Evolutionary conservation across 768 basidiomycete species (phyloP).

Genomic region (Panellus pusillus): DNA sequence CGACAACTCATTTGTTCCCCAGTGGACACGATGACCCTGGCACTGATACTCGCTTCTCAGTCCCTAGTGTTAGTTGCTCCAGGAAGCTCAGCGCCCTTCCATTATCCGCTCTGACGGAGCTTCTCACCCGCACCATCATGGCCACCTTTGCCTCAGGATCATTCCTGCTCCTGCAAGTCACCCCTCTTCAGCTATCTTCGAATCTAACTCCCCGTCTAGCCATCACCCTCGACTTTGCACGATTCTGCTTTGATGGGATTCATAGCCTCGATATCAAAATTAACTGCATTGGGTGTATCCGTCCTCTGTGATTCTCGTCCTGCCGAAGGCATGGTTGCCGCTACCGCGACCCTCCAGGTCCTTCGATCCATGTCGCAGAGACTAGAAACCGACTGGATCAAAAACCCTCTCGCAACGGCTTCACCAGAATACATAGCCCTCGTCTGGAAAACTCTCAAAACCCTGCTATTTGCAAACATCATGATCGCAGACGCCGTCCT

Average conservation of each 20-base stretch:
- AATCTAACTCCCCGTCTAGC: not conserved
- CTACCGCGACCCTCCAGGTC: conserved; percentile 31
- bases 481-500: conserved; percentile 69
- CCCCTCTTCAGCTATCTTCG: not conserved
- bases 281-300: conserved; percentile 36
- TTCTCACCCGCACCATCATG: conserved; percentile 47
- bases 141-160: conserved; percentile 56
- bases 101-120: conserved; percentile 39
- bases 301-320: conserved; percentile 37
- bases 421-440: conserved; percentile 42
- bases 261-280: conserved; percentile 32
- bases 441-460: conserved; percentile 72
- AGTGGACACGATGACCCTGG: conserved; percentile 48
- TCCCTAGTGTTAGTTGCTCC: conserved; percentile 56
- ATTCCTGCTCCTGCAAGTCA: conserved; percentile 42
- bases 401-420: conserved; percentile 37
- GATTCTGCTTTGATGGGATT: conserved; percentile 21
- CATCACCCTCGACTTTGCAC: conserved; percentile 27
- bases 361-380: conserved; percentile 38
- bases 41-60: conserved; percentile 60
- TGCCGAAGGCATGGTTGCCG: conserved; percentile 31
- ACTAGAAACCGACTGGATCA: conserved; percentile 51
- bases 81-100: conserved; percentile 61
- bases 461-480: conserved; percentile 68
- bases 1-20: conserved; percentile 6